A percentile compares a stretch with the other conserved stretches of the same genome.
These are phyloP conservation scores for Rubia balearica DNA, from an alignment of 305 asterid species.

Conservation along the genomic window DNA sequence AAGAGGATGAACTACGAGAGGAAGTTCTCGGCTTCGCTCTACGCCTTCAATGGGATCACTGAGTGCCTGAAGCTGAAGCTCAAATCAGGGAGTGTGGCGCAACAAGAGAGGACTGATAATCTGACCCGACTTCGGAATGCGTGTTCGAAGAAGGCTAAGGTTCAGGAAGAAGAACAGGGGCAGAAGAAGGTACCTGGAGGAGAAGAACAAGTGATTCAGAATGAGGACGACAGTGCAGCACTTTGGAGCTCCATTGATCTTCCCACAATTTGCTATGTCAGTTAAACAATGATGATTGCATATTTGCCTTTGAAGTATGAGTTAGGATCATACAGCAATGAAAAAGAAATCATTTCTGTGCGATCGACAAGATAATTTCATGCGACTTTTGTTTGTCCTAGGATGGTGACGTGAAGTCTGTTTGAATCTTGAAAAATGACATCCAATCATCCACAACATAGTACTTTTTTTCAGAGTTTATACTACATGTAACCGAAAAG, in stretches of 20 bases:
- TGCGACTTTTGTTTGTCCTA: not conserved
- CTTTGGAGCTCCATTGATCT: conserved; percentile 68
- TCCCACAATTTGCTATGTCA: conserved; percentile 51
- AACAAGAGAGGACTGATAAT: conserved; percentile 39
- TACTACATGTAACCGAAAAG: not conserved
- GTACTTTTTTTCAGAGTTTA: not conserved
- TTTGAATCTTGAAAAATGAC: not conserved
- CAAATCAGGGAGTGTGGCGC: conserved; percentile 22
- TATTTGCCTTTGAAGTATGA: no score
- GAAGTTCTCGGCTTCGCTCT: conserved; percentile 64
- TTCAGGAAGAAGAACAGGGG: conserved; percentile 20
- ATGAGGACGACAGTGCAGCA: conserved; percentile 13
- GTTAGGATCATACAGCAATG: not conserved
- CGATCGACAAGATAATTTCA: not conserved
- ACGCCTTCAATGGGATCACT: conserved; percentile 61
- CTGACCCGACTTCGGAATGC: conserved; percentile 40
- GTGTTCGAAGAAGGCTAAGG: conserved; percentile 31
- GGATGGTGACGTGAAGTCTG: conserved; percentile 11
- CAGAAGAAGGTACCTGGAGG: not conserved
- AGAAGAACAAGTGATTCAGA: not conserved
- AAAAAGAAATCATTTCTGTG: no score
- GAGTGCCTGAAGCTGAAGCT: conserved; percentile 57
- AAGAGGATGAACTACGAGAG: conserved; percentile 66
- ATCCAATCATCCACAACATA: conserved; percentile 1
- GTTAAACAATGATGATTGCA: conserved; percentile 14